Conservation (phyloP, 2,329 filamentous ascomycete genomes). For the Dactylonectria macrodidyma region DNA sequence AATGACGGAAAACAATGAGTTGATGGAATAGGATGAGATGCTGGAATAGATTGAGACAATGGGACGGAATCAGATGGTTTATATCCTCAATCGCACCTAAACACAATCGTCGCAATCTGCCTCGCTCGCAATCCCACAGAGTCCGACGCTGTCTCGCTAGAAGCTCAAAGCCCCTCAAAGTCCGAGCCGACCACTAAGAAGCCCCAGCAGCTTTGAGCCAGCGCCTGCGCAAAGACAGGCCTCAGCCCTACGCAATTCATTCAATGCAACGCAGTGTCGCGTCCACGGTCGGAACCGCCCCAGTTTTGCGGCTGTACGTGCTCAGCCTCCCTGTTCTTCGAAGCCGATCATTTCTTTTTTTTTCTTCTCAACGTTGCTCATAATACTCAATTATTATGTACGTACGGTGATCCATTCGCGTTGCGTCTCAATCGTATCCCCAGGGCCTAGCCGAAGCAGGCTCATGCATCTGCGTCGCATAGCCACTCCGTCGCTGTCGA, state of each 20-base stretch:
- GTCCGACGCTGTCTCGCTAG: neutral
- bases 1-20: neutral
- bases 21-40: neutral
- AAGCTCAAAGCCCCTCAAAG: conserved; percentile 18
- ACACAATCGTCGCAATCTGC: neutral
- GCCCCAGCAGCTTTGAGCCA: neutral
- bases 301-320: conserved; percentile 9
- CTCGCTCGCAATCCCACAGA: neutral
- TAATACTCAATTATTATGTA: neutral
- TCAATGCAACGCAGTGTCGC: too few relatives aligned
- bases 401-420: conserved; percentile 31
- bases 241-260: conserved; percentile 1
- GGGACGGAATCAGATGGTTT: conserved; percentile 1
- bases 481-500: neutral
- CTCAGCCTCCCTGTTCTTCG: neutral
- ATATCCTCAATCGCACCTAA: neutral
- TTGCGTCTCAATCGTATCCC: conserved; percentile 10
- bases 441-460: conserved; percentile 11
- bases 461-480: conserved; percentile 10
- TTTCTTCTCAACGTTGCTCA: too few relatives aligned
- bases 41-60: neutral
- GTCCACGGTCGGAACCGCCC: conserved; percentile 4
- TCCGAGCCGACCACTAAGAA: conserved; percentile 29
- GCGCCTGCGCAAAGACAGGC: neutral
- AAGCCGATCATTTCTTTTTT: neutral